phyloP scores from a whole-genome alignment of 352 stramenopile genomes.

The Pythium insidiosum region DNA sequence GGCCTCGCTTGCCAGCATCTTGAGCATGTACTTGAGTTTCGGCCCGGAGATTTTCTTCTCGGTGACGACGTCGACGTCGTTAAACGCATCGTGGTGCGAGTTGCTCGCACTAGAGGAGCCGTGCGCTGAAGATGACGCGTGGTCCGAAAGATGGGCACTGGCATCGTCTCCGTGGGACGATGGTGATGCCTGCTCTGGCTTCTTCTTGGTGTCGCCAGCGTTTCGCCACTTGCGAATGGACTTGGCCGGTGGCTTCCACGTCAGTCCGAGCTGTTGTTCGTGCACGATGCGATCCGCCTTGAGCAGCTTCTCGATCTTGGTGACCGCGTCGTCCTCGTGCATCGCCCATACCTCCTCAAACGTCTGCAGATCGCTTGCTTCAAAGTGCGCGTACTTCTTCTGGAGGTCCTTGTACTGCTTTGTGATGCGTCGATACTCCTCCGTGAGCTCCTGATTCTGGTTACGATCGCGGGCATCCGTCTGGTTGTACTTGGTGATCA shows the following conservation, averaged over 20 bases:
- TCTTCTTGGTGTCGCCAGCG: constrained; percentile 19
- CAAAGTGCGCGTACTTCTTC: constrained; percentile 93
- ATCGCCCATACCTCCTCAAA: constrained; percentile 89
- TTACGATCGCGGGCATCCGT: constrained; percentile 81
- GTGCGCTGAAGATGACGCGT: constrained; percentile 9
- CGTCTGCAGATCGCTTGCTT: constrained; percentile 79
- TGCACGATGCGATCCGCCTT: constrained; percentile 86
- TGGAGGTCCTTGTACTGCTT: constrained; percentile 96
- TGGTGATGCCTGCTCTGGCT: constrained; percentile 2
- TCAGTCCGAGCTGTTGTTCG: constrained; percentile 86
- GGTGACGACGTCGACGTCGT: constrained; percentile 28
- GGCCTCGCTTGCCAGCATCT: constrained; percentile 77
- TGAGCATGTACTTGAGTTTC: constrained; percentile 87
- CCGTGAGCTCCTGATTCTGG: constrained; percentile 90
- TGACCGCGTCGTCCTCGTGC: constrained; percentile 84
- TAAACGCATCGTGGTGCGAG: constrained; percentile 38
- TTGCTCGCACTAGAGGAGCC: constrained; percentile 1
- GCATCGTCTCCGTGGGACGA: constrained; percentile 1
- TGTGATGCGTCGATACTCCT: constrained; percentile 90
- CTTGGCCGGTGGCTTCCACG: constrained; percentile 51
- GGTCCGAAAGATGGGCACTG: background rate
- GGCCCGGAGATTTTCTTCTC: constrained; percentile 64
- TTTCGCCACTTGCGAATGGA: constrained; percentile 49
- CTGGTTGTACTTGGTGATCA: constrained; percentile 91
- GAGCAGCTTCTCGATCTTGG: constrained; percentile 83